Base-by-base conservation (phyloP, 768 basidiomycete species). In the Paxillus ammoniavirescens region DNA sequence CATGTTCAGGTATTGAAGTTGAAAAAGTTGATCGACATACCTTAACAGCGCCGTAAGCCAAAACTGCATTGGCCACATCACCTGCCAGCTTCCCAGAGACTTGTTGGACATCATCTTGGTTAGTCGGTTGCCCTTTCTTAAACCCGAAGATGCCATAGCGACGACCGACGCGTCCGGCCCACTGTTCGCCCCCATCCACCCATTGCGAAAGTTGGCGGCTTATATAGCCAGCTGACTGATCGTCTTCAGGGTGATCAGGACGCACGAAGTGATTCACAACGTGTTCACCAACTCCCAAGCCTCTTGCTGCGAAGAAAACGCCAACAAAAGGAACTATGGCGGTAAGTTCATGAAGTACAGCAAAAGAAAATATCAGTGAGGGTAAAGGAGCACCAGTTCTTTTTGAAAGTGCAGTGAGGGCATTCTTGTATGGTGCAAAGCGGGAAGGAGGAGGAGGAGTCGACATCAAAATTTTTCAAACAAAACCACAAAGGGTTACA, bases 111-210 rank as follows among this genome's bases (percentile, higher is more conserved):
- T 57, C 61, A 40, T 30, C 42, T 43, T 31, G 43, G 30, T 59
- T 33, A 31, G 42, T 41, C 40, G 45, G 15, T 9, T 49, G 26
- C 12, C 77, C 69, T 65, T 86, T 89, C 68, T 83, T 79, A 60
- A 83, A 86, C 9, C 92, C 93, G 68, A 93, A 88, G 10, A 89
- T 53, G 1, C 92, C 92, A 69, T 96, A 94, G 37, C 86, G 77
- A 52, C 74, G 74, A 10, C 91, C 92, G 9, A 94, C 79, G 30
- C 82, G 77, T 38, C 76, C 79, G 2, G 88, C 86, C 80, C 86
- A 85, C 17, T 69, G 68, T 69, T 88, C 83, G 9, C 91, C 93
- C 49, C 94, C 91, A 10, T 82, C 77, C n/a, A 88, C 74, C 91
- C 90, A 93, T 6, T 64, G 70, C 45, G 71, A 71, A 37, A 82